Evolutionary conservation across 495 filamentous ascomycete genomes (phyloP).

Genomic region (Penicillium goetzii): DNA sequence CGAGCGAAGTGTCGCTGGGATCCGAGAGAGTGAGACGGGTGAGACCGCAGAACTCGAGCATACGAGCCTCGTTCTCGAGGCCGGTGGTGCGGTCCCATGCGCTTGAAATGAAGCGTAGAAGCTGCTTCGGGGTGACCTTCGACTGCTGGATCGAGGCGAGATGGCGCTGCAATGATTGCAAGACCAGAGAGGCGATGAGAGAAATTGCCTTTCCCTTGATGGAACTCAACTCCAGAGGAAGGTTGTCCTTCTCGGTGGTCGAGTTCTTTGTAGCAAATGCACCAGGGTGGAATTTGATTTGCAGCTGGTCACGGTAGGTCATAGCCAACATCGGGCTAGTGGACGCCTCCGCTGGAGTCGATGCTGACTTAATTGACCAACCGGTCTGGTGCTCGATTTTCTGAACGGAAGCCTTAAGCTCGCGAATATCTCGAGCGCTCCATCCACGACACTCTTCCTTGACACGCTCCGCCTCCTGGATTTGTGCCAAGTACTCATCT

Average conservation of each 20-base stretch:
- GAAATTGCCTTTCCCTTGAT: slow-evolving; percentile 32
- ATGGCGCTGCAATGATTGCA: slow-evolving; percentile 43
- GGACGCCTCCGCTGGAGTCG: slow-evolving; percentile 35
- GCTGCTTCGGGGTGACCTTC: slow-evolving; percentile 37
- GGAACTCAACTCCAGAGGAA: slow-evolving; percentile 37
- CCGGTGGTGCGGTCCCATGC: slow-evolving; percentile 46
- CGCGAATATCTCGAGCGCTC: slow-evolving; percentile 75
- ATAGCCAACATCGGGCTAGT: slow-evolving; percentile 66
- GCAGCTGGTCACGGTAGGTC: slow-evolving; percentile 76
- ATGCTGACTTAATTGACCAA: slow-evolving; percentile 75
- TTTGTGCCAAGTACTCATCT: slow-evolving; percentile 69
- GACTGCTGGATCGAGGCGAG: slow-evolving; percentile 39
- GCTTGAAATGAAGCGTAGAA: slow-evolving; percentile 44
- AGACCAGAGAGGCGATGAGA: slow-evolving; percentile 41
- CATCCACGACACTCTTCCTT: slow-evolving; percentile 88
- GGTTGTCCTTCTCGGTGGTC: slow-evolving; percentile 24
- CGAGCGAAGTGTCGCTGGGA: slow-evolving; percentile 31
- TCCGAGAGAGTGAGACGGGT: slow-evolving; percentile 46
- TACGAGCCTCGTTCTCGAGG: slow-evolving; percentile 50
- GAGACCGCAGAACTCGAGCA: slow-evolving; percentile 52
- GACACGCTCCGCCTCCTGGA: slow-evolving; percentile 80
- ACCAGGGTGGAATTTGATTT: slow-evolving; percentile 72
- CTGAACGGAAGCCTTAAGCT: slow-evolving; percentile 71
- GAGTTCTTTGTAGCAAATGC: slow-evolving; percentile 51
- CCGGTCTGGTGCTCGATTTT: slow-evolving; percentile 70